These are phyloP conservation scores for Lactarius sp. DNA, from an alignment of 768 basidiomycete species.

Conservation along the genomic window DNA sequence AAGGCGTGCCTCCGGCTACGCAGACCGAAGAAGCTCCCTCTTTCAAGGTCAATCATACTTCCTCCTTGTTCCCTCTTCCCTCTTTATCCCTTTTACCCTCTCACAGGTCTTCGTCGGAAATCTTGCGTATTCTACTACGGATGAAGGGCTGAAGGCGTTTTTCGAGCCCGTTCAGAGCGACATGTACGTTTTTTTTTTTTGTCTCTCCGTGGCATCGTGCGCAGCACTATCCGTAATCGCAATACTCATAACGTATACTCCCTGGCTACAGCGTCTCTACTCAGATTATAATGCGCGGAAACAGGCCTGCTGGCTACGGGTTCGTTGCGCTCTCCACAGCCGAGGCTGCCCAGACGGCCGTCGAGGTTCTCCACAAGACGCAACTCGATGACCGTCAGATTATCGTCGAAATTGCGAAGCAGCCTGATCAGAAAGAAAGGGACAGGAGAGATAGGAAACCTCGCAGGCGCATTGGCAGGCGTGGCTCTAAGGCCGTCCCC, in stretches of 20 bases:
- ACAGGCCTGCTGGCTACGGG: slow-evolving; percentile 86
- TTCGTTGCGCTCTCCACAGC: slow-evolving; percentile 79
- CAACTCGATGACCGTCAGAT: slow-evolving; percentile 87
- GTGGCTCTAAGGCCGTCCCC: slow-evolving; percentile 80
- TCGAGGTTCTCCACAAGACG: slow-evolving; percentile 78
- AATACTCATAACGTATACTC: slow-evolving; percentile 9
- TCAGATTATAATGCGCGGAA: slow-evolving; percentile 82
- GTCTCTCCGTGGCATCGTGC: slow-evolving; percentile 13
- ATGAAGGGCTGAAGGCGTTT: slow-evolving; percentile 92
- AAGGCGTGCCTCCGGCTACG: slow-evolving; percentile 77
- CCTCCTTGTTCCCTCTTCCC: slow-evolving; percentile 24
- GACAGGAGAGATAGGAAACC: slow-evolving; percentile 74
- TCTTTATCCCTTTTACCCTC: slow-evolving; percentile 11
- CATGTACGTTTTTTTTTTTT: slow-evolving; percentile 55
- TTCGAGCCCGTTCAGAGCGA: slow-evolving; percentile 84
- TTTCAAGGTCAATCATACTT: slow-evolving; percentile 60
- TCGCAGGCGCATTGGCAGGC: slow-evolving; percentile 70
- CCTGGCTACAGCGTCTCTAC: slow-evolving; percentile 58
- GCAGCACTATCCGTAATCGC: slow-evolving; percentile 19
- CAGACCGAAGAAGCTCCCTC: slow-evolving; percentile 74
- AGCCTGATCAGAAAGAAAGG: slow-evolving; percentile 79
- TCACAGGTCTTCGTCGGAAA: slow-evolving; percentile 89
- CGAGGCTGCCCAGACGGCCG: slow-evolving; percentile 83
- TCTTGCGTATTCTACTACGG: slow-evolving; percentile 90
- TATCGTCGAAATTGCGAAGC: slow-evolving; percentile 91